phyloP scores from a whole-genome alignment of 371 early-diverging fungal genomes.

The Circinella umbellata region DNA sequence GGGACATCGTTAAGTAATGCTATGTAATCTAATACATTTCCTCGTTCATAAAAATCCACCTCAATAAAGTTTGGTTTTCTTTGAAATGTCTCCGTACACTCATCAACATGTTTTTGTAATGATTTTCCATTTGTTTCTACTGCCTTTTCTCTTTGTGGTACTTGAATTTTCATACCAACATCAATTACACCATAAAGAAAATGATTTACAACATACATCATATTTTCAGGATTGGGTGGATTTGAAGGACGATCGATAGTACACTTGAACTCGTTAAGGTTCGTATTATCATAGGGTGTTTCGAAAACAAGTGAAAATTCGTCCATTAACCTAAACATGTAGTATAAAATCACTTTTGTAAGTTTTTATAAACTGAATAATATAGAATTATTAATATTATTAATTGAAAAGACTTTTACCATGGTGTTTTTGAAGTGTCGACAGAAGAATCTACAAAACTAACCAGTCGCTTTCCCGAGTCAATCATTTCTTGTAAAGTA shows the following conservation, averaged over 20 bases:
- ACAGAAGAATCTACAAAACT: conserved; percentile 64
- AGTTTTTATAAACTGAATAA: background rate
- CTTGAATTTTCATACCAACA: conserved; percentile 25
- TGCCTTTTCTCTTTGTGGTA: conserved; percentile 49
- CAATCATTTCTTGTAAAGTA: conserved; percentile 68
- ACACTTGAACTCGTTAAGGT: conserved; percentile 40
- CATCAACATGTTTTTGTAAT: conserved; percentile 36
- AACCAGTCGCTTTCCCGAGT: conserved; percentile 62
- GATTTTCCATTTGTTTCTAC: conserved; percentile 39
- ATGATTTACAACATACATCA: conserved; percentile 66
- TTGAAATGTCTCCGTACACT: conserved; percentile 39
- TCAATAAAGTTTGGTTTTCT: conserved; percentile 70
- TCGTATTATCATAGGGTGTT: conserved; percentile 53
- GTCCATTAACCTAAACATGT: conserved; percentile 55
- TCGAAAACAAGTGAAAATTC: conserved; percentile 59
- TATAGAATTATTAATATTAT: background rate
- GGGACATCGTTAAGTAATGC: conserved; percentile 56
- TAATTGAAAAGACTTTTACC: conserved; percentile 45
- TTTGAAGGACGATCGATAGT: conserved; percentile 54
- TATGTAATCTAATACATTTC: conserved; percentile 45
- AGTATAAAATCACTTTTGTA: too few relatives aligned
- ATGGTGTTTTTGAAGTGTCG: conserved; percentile 56
- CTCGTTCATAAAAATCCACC: conserved; percentile 76
- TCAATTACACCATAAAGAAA: conserved; percentile 50
- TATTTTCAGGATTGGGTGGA: conserved; percentile 16